A percentile compares a stretch with the other conserved stretches of the same genome.
phyloP scores from a whole-genome alignment of 2,329 filamentous ascomycete genomes.

The Daldinia sp. region DNA sequence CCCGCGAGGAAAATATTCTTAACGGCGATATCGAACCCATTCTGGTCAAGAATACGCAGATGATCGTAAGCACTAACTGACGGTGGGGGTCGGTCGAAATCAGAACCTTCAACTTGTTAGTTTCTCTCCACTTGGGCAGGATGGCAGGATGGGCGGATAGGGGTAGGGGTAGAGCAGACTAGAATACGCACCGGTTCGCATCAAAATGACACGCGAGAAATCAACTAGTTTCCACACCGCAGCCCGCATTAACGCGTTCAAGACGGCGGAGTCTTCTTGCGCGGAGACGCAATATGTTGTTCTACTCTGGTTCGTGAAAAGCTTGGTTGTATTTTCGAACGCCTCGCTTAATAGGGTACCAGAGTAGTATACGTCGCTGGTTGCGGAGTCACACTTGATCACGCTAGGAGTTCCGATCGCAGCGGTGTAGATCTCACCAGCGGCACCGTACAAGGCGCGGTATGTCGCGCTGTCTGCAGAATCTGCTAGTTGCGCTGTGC shows the following conservation, averaged over 20 bases:
- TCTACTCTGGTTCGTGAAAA: constrained; percentile 72
- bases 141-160: background rate
- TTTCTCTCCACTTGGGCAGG: background rate
- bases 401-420: background rate
- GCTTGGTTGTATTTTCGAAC: constrained; percentile 69
- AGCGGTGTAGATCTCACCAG: background rate
- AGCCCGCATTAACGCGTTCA: constrained; percentile 58
- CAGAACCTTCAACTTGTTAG: constrained; percentile 56
- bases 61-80: constrained; percentile 65
- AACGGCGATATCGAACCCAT: constrained; percentile 54
- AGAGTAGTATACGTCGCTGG: constrained; percentile 76
- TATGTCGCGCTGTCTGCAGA: background rate
- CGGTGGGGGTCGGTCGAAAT: constrained; percentile 75
- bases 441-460: background rate
- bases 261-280: constrained; percentile 75
- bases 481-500: background rate
- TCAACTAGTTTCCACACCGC: background rate
- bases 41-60: constrained; percentile 66
- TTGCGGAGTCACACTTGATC: constrained; percentile 69
- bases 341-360: constrained; percentile 67
- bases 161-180: background rate
- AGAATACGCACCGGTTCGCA: background rate
- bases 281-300: constrained; percentile 73
- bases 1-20: background rate
- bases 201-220: background rate